These are phyloP conservation scores for Fusarium pseudograminearum DNA, from an alignment of 2,329 filamentous ascomycete species.

Conservation along the genomic window DNA sequence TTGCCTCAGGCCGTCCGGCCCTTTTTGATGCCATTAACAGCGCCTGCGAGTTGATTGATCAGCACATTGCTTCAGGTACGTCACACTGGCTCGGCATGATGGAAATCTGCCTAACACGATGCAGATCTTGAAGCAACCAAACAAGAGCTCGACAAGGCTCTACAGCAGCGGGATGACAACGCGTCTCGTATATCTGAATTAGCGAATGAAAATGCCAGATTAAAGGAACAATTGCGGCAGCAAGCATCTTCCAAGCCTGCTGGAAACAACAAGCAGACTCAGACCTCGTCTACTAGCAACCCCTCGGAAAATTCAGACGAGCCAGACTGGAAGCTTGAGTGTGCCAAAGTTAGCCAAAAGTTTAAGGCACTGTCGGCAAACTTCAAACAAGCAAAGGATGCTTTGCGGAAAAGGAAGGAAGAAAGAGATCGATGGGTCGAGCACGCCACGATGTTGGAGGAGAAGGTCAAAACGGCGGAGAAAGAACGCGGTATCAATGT, in stretches of 20 bases:
- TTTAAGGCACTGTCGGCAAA: conserved; percentile 57
- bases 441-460: conserved; percentile 58
- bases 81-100: conserved; percentile 7
- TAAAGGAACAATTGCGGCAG: conserved; percentile 35
- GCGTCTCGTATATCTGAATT: conserved; percentile 19
- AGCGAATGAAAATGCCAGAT: conserved; percentile 36
- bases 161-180: conserved; percentile 37
- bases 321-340: conserved; percentile 50
- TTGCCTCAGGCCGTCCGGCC: conserved; percentile 54
- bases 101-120: conserved; percentile 28
- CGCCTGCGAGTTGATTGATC: conserved; percentile 57
- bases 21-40: conserved; percentile 56
- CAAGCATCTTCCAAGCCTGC: conserved; percentile 10
- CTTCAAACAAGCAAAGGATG: conserved; percentile 57
- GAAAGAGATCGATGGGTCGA: conserved; percentile 60
- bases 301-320: conserved; percentile 15
- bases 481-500: conserved; percentile 52
- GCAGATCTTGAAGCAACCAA: conserved; percentile 58
- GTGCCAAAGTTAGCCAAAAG: conserved; percentile 54
- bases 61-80: conserved; percentile 54
- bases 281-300: conserved; percentile 2
- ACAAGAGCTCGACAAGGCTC: conserved; percentile 48
- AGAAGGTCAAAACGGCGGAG: conserved; percentile 59
- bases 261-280: neutral
- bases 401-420: conserved; percentile 56